Evolutionary conservation across 371 early-diverging fungal species (phyloP), one percentile per base, ranked within the genome.

Genomic region (Rhizopus delemar): DNA sequence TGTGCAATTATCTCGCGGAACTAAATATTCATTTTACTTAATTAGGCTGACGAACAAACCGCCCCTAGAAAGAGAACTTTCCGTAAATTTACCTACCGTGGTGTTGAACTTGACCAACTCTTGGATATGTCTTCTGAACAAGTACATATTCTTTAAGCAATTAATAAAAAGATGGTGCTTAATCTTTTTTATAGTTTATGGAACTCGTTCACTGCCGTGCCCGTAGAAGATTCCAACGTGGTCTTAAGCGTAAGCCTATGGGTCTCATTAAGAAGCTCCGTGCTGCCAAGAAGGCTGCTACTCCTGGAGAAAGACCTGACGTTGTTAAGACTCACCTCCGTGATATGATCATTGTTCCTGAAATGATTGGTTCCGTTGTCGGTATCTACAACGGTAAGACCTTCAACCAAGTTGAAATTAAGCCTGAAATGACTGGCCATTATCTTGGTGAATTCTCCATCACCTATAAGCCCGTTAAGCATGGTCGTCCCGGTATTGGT

Each of bases 401-500:
- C 74, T 99, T 96, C 89, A 95, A 95, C 90, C 97, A 97, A 83
- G 89, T 99, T 69, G 99, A 99, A 84, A 92, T 99, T 85, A 97
- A 94, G 87, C 94, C 99, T 65, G 99, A 99, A 82, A 99, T 99
- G 99, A 87, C 98, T 76, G 99, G 99, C 62, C 94, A 91, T 89
- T 95, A 95, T 85, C 87, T 99, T 41, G 97, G 82, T 66, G 92
- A 92, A 82, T 92, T 92, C 88, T 90, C 91, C 70, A 92, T 97
- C 80, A 80, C 99, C 66, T 97, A 97, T 90, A 98, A 95, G 90
- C 95, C 95, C 67, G 95, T 95, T 75, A 92, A 90, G 83, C 99
- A 99, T 92, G 99, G 99, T 87, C 94, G 96, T 75, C 98, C 99
- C 64, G 99, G 90, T 93, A 94, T 99, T 75, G 99, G 99, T 90